Evolutionary conservation across 805 yeast genomes (phyloP).

Genomic region (Alloascoidea africana): DNA sequence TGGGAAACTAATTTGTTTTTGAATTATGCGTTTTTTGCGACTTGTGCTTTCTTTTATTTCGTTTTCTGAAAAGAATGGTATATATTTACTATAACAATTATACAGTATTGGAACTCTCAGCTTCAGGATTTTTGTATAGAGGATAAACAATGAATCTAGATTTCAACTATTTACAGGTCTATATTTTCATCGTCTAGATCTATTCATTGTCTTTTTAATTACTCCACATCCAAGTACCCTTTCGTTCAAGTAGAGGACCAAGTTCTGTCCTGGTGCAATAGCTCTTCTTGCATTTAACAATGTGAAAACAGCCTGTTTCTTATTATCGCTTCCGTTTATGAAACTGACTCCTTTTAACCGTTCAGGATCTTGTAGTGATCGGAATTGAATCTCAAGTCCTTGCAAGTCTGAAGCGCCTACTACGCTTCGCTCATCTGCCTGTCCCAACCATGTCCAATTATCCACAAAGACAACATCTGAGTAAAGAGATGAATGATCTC

Average conservation of each 20-base stretch:
- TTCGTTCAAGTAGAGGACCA: constrained; percentile 56
- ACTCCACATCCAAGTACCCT: constrained; percentile 54
- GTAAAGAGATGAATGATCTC: constrained; percentile 40
- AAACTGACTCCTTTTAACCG: constrained; percentile 16
- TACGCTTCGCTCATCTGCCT: constrained; percentile 6
- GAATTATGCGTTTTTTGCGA: too few species aligned
- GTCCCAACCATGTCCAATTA: constrained; percentile 36
- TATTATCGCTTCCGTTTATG: constrained; percentile 6
- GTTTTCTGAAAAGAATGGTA: too few species aligned
- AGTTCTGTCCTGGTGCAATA: constrained; percentile 79
- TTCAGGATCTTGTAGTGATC: constrained; percentile 58
- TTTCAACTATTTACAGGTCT: too few species aligned
- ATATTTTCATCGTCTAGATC: too few species aligned
- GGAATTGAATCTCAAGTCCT: constrained; percentile 48
- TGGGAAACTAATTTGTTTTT: too few species aligned
- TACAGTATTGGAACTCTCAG: too few species aligned
- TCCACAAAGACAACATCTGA: constrained; percentile 25
- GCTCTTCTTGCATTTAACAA: constrained; percentile 43
- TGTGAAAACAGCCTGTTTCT: constrained; percentile 17
- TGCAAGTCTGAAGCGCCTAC: constrained; percentile 15
- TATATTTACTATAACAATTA: too few species aligned
- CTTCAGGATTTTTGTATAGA: too few species aligned
- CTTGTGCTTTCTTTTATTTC: too few species aligned
- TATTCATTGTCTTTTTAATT: constrained; percentile 13
- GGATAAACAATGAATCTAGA: too few species aligned